Evolutionary conservation across 225 moss, liverwort and hornwort genomes (phyloP), one percentile per base, ranked within the genome.

Genomic region (Bryum argenteum): DNA sequence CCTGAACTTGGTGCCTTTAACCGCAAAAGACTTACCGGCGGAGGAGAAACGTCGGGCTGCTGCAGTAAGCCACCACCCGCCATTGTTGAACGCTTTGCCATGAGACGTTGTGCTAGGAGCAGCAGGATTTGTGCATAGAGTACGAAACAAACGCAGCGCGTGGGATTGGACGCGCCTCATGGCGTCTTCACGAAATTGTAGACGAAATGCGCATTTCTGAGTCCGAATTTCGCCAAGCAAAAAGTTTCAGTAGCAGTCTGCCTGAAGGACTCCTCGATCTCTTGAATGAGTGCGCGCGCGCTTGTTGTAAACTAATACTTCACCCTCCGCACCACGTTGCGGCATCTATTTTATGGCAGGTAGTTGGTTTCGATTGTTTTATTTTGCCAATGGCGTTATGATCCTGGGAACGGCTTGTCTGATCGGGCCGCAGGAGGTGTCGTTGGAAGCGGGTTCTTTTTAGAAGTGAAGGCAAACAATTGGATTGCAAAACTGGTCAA

Each of bases 11-110:
- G 33, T 33, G 33, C 5, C 7, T 33, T 33, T 6, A 33, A 33
- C n/a, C n/a, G n/a, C n/a, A n/a, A n/a, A n/a, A n/a, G n/a, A n/a
- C 80, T 72, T 60, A 86, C 86, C 86, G 11, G 68, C 37, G 16
- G 58, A 69, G 5, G 65, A 82, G 44, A 83, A 86, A 23, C 57
- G 52, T 50, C 83, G 65, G 52, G 42, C 12, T 38, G 54, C 54
- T 59, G 56, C 17, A 63, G 74, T 15, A n/a, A 61, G 53, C 67
- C 79, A 72, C 77, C 67, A 60, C n/a, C n/a, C n/a, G n/a, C 23
- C 65, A 60, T 50, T 56, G 45, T 9, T 45, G 20, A 3, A 22
- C 42, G 19, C 5, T 39, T 54, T 54, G 54, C 52, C 55, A 54
- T 5, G 51, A 66, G n/a, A 21, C 60, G 61, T 14, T 17, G 24